Evolutionary conservation across 805 yeast genomes (phyloP).

Genomic region (Wickerhamiella lipophila): DNA sequence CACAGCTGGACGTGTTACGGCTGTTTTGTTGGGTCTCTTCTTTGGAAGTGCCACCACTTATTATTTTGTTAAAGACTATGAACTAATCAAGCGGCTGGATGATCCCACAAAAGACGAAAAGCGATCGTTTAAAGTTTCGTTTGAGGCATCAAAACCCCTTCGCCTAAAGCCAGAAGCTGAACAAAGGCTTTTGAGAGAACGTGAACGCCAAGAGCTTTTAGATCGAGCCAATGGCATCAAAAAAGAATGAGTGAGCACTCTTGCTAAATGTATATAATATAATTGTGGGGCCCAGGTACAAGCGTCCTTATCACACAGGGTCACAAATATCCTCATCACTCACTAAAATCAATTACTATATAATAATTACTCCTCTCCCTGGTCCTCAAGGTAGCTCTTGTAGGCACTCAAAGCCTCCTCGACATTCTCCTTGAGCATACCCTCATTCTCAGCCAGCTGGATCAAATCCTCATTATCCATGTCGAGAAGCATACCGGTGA

Average conservation of each 20-base stretch:
- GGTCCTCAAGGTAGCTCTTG: slow-evolving; percentile 65
- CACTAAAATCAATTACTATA: background rate
- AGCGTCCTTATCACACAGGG: no score
- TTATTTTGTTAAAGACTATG: slow-evolving; percentile 24
- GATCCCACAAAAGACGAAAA: slow-evolving; percentile 21
- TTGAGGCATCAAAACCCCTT: slow-evolving; percentile 23
- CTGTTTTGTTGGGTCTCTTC: slow-evolving; percentile 23
- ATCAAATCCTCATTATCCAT: slow-evolving; percentile 85
- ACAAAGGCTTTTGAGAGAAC: background rate
- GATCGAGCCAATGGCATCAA: background rate
- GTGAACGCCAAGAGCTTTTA: background rate
- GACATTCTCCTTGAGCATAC: slow-evolving; percentile 76
- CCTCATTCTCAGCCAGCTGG: slow-evolving; percentile 80
- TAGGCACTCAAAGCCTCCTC: slow-evolving; percentile 91
- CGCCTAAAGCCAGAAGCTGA: slow-evolving; percentile 23
- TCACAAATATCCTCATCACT: no score
- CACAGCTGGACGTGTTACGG: slow-evolving; percentile 24
- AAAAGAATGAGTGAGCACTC: background rate
- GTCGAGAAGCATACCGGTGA: slow-evolving; percentile 97
- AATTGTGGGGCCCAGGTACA: no score
- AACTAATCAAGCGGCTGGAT: slow-evolving; percentile 25
- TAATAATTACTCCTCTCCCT: slow-evolving; percentile 23
- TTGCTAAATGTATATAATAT: no score
- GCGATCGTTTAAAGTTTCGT: slow-evolving; percentile 24
- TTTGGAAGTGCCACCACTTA: slow-evolving; percentile 22